Percentiles rank a stretch among this genome's conserved stretches.
These are phyloP conservation scores for Botrytis squamosa DNA, from an alignment of 2,329 filamentous ascomycete genomes.

Conservation along the genomic window DNA sequence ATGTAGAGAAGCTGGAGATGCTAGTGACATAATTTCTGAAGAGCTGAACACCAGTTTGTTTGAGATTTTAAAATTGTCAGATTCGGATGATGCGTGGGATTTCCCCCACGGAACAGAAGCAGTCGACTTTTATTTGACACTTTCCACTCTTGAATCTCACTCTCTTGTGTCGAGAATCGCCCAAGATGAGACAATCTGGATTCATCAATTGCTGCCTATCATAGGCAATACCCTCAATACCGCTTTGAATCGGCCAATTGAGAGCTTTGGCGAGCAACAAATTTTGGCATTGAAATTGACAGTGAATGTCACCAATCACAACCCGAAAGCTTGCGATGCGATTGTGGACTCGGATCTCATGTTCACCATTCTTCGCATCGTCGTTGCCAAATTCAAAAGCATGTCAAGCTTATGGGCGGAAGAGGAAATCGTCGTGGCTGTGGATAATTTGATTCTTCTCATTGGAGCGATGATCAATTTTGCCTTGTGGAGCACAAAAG, in stretches of 20 bases:
- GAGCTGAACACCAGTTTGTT: conserved; percentile 52
- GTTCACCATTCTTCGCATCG: conserved; percentile 47
- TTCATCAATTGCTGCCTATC: conserved; percentile 50
- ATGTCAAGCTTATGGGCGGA: conserved; percentile 50
- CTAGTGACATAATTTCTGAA: conserved; percentile 50
- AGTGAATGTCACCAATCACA: conserved; percentile 84
- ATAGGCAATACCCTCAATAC: conserved; percentile 48
- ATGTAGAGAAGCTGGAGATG: conserved; percentile 48
- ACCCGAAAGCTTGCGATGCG: conserved; percentile 62
- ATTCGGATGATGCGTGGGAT: conserved; percentile 33
- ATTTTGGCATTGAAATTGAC: conserved; percentile 61
- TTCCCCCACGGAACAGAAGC: conserved; percentile 29
- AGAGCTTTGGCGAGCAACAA: conserved; percentile 41
- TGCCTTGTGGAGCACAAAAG: conserved; percentile 69
- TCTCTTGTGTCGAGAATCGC: conserved; percentile 50
- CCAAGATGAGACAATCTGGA: conserved; percentile 46
- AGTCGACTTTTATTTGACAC: conserved; percentile 43
- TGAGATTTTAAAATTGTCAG: conserved; percentile 41
- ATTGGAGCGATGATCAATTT: conserved; percentile 86
- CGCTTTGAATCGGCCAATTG: conserved; percentile 42
- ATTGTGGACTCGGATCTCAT: conserved; percentile 64
- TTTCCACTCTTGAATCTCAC: conserved; percentile 56
- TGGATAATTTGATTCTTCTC: conserved; percentile 74
- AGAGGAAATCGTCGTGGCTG: conserved; percentile 50
- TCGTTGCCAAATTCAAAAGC: conserved; percentile 52